phyloP scores from a whole-genome alignment of 106 monocot species.

The Acorus gramineus region DNA sequence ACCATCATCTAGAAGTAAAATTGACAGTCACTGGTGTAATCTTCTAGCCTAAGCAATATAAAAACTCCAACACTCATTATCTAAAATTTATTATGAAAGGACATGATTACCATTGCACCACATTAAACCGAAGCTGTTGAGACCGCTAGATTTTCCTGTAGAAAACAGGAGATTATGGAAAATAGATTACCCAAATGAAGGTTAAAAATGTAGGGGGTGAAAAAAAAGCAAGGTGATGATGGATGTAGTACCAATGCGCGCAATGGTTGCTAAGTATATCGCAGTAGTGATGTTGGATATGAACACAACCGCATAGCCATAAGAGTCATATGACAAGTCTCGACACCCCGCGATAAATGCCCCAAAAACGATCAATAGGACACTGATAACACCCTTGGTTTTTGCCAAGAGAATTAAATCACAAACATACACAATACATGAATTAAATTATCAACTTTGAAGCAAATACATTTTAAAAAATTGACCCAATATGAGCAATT shows the following conservation, averaged over 20 bases:
- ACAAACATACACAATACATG: slow-evolving; percentile 6
- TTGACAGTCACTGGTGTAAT: no score
- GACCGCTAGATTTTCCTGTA: slow-evolving; percentile 85
- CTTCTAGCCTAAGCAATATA: neutral
- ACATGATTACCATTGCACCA: slow-evolving; percentile 90
- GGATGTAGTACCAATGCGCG: slow-evolving; percentile 61
- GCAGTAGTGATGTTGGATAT: slow-evolving; percentile 86
- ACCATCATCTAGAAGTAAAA: no score
- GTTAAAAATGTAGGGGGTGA: neutral
- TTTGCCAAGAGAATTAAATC: slow-evolving; percentile 30
- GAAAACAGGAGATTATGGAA: slow-evolving; percentile 1
- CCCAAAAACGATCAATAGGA: slow-evolving; percentile 81
- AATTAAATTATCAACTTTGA: no score
- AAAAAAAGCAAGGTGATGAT: slow-evolving; percentile 8
- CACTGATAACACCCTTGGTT: slow-evolving; percentile 60
- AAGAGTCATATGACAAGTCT: slow-evolving; percentile 76
- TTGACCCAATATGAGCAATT: no score
- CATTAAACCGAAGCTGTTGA: slow-evolving; percentile 99
- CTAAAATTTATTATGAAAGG: neutral
- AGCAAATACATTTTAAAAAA: no score
- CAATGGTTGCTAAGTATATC: slow-evolving; percentile 92
- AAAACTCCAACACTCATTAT: neutral
- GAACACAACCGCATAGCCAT: slow-evolving; percentile 79
- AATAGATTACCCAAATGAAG: neutral
- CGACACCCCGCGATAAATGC: slow-evolving; percentile 91